Evolutionary conservation across 129 eudicot species (phyloP), one percentile per base, ranked within the genome.

Genomic region (Artemisia annua): DNA sequence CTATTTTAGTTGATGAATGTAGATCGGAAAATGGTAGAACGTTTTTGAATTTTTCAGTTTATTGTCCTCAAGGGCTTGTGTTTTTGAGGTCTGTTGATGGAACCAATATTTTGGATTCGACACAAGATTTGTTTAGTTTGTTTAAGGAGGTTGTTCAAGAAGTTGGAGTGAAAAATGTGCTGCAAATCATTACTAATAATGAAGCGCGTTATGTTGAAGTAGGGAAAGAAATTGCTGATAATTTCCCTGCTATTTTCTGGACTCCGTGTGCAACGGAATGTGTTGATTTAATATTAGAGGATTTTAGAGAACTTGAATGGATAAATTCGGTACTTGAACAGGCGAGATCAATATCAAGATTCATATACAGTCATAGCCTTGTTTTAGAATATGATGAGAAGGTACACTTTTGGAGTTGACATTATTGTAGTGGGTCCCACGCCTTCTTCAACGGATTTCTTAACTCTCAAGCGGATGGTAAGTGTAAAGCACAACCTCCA

Each of bases 251-350:
- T 64, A 46, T 94, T 14, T 90, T 84, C 20, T 94, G 96, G 97
- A 87, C 97, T 50, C 97, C 98, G 13, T 94, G 98, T 79, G 97
- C 98, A 39, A 83, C 85, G 66, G 81, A 75, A n/a, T 87, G 96
- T 81, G 79, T 94, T 7, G 86, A 85, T 79, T 78, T 82, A 73
- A 85, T 92, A 80, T 86, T 92, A 17, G 83, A 85, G 48, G 98
- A 94, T 75, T 82, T 94, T 12, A 81, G 73, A 35, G 82, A 90
- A 75, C 87, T 94, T 30, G 89, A 89, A 46, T 81, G 84, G 90
- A 82, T 90, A 79, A 81, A 80, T 72, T 72, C 81, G 19, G 72
- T 82, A 48, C 82, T 94, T 1, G 97, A 90, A 66, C 96, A 83
- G 80, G 94, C 93, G 9, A 86, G 84, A 80, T 81, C 90, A 11